phyloP scores from a whole-genome alignment of 106 monocot genomes.

The Agapanthus africanus region DNA sequence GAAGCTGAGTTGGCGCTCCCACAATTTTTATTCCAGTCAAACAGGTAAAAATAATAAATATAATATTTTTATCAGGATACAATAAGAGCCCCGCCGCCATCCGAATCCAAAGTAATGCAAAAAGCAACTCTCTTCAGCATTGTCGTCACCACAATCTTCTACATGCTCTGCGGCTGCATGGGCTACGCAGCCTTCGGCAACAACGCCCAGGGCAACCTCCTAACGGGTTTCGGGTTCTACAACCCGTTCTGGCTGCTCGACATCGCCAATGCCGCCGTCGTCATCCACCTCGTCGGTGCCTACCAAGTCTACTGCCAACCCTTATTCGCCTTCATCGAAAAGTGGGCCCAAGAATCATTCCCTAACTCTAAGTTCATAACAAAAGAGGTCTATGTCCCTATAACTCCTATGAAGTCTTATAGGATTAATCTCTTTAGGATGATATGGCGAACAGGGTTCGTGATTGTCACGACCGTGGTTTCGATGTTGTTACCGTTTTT shows the following conservation, averaged over 20 bases:
- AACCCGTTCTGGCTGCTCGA: slow-evolving; percentile 74
- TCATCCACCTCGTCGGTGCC: slow-evolving; percentile 63
- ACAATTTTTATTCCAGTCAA: no score
- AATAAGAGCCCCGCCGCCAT: slow-evolving; percentile 39
- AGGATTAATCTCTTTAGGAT: slow-evolving; percentile 37
- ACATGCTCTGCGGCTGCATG: slow-evolving; percentile 78
- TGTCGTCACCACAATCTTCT: slow-evolving; percentile 54
- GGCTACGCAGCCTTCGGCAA: slow-evolving; percentile 82
- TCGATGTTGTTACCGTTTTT: slow-evolving; percentile 54
- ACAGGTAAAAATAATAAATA: no score
- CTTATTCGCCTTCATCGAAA: slow-evolving; percentile 65
- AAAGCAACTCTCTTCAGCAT: slow-evolving; percentile 51
- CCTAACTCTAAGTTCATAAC: slow-evolving; percentile 35
- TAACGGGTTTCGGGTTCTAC: slow-evolving; percentile 60
- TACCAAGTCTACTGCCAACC: slow-evolving; percentile 80
- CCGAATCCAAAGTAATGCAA: slow-evolving; percentile 61
- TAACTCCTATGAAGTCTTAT: background rate
- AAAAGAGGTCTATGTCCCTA: slow-evolving; percentile 10
- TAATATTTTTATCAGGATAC: no score
- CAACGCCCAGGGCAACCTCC: slow-evolving; percentile 36
- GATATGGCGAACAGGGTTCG: slow-evolving; percentile 33
- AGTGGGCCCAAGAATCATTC: slow-evolving; percentile 34
- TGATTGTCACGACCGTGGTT: slow-evolving; percentile 32
- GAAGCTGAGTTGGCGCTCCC: no score
- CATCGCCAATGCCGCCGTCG: slow-evolving; percentile 62